Evolutionary conservation across 495 filamentous ascomycete species (phyloP).

Genomic region (Lophiotrema nucula): DNA sequence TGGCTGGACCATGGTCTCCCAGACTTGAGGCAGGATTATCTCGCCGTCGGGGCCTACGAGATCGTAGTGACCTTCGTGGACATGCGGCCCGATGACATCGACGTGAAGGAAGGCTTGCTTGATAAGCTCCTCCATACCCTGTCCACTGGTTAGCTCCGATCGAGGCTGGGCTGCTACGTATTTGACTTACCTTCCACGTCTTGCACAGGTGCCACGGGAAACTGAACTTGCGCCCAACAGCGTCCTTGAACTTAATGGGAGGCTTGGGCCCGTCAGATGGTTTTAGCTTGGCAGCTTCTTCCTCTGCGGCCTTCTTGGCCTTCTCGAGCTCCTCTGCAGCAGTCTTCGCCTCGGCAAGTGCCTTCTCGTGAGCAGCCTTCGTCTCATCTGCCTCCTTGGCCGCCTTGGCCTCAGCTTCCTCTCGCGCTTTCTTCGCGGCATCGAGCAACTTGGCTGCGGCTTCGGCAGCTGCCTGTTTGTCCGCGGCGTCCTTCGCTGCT

Average conservation of each 20-base stretch:
- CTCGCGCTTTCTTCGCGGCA: slow-evolving; percentile 33
- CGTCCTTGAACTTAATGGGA: slow-evolving; percentile 80
- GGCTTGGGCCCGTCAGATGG: slow-evolving; percentile 45
- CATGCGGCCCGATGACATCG: slow-evolving; percentile 76
- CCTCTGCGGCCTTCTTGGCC: slow-evolving; percentile 51
- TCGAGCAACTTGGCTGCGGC: slow-evolving; percentile 33
- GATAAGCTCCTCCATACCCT: slow-evolving; percentile 67
- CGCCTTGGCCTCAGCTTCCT: slow-evolving; percentile 47
- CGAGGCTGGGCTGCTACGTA: too few relatives aligned
- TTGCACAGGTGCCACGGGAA: slow-evolving; percentile 79
- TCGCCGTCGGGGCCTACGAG: slow-evolving; percentile 79
- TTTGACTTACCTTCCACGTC: slow-evolving; percentile 65
- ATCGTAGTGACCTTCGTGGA: slow-evolving; percentile 83
- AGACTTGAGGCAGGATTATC: slow-evolving; percentile 83
- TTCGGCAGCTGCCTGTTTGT: slow-evolving; percentile 46
- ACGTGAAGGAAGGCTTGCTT: slow-evolving; percentile 85
- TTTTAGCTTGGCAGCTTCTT: slow-evolving; percentile 51
- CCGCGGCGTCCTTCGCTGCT: slow-evolving; percentile 43
- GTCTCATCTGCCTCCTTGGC: slow-evolving; percentile 45
- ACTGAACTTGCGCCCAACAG: slow-evolving; percentile 79
- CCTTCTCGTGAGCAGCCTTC: slow-evolving; percentile 40
- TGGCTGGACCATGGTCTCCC: slow-evolving; percentile 81
- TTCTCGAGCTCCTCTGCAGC: slow-evolving; percentile 51
- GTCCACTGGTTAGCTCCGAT: too few relatives aligned
- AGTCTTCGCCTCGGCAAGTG: slow-evolving; percentile 39